Percentiles rank a stretch among this genome's conserved stretches.
Conservation (phyloP, 495 filamentous ascomycete species). For the Penicillium ucsense region DNA sequence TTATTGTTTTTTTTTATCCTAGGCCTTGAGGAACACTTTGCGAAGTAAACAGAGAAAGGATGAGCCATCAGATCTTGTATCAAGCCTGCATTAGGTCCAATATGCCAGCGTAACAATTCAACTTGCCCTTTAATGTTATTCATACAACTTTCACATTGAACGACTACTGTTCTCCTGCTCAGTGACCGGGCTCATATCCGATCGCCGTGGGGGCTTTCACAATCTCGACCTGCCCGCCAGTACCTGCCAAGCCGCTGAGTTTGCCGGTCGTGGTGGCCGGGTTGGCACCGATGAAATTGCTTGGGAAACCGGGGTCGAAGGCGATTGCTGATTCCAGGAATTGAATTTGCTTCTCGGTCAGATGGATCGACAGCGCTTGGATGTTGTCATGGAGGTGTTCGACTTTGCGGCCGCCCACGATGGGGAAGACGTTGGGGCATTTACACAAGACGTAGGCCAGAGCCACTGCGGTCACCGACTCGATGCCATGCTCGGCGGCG, state of each 20-base stretch:
- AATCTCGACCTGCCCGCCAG: conserved; percentile 39
- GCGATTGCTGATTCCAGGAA: conserved; percentile 41
- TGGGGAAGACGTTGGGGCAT: conserved; percentile 66
- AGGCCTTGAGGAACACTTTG: too few species aligned
- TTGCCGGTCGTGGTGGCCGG: conserved; percentile 28
- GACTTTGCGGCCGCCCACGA: conserved; percentile 58
- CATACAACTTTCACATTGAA: too few species aligned
- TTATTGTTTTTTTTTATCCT: too few species aligned
- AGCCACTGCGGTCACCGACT: conserved; percentile 47
- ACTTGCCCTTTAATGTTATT: too few species aligned
- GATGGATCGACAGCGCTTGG: conserved; percentile 42
- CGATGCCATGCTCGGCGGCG: conserved; percentile 36
- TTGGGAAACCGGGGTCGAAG: conserved; percentile 47
- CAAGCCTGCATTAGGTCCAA: too few species aligned
- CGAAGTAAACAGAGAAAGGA: too few species aligned
- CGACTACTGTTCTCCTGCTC: not conserved
- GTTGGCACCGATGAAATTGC: conserved; percentile 32
- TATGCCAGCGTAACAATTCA: too few species aligned
- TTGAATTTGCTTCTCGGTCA: conserved; percentile 47
- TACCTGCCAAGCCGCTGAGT: conserved; percentile 24
- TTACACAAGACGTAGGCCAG: conserved; percentile 69
- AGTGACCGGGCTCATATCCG: conserved; percentile 15
- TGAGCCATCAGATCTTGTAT: too few species aligned
- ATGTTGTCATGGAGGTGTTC: conserved; percentile 58
- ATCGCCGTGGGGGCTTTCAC: conserved; percentile 22